Evolutionary conservation across 108 stramenopile genomes (phyloP), one percentile per base, ranked within the genome.

Genomic region (Pseudonitzschia multiseries): DNA sequence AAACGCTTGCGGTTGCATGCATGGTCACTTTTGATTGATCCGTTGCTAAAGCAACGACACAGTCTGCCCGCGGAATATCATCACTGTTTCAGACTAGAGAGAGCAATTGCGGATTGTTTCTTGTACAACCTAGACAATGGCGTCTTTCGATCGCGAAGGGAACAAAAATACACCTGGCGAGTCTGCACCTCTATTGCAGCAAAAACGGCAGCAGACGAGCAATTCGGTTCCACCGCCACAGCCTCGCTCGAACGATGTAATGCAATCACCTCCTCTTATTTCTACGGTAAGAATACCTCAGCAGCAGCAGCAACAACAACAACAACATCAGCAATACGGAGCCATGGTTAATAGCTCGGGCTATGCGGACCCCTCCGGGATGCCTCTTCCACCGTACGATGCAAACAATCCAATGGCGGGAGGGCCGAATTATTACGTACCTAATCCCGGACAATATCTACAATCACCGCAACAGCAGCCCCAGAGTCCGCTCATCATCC

Each of bases 401-500:
- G 17, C 59, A 15, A 61, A 61, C 32, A 61, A 61, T 61, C 12
- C 59, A 8, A 61, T 61, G 59, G 32, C 59, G 32, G 28, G 28
- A 27, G 59, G 61, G 9, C 24, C 54, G 26, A 26, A 22, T 3
- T 62, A 62, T 33, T 62, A 29, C 29, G 15, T 62, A 28, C 61
- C 61, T 62, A 32, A 32, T 17, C 61, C 61, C 13, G 32, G 32
- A 33, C 61, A 62, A 17, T 62, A 40, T n/a, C 20, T 29, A 33
- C 29, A 9, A 13, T 9, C 61, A 13, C 21, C 22, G 18, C 64
- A 65, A 50, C 66, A 67, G 20, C 62, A 65, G 43, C 66, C 15
- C 8, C 66, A 67, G 41, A 65, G 64, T 65, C 64, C 64, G 41
- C 40, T 65, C 28, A 67, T 67, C 43, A 48, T 48, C 26, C 66